Percentiles rank a stretch among this genome's conserved stretches.
Evolutionary conservation across 2,329 filamentous ascomycete genomes (phyloP).

Genomic region (Graphiopsis chlorocephala): DNA sequence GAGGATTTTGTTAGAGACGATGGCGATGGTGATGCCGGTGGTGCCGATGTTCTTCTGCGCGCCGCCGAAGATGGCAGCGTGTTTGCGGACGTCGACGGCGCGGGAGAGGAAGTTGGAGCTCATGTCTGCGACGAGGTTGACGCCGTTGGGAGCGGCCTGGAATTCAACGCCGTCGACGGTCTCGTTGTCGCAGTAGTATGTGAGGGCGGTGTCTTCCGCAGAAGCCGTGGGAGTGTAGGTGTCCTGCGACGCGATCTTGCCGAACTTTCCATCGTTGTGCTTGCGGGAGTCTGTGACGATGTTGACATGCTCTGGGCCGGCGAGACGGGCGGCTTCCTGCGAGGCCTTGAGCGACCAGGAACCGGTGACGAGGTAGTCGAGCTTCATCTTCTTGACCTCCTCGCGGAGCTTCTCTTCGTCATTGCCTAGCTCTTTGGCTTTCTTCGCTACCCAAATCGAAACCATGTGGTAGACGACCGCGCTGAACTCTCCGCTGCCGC

Average conservation of each 20-base stretch:
- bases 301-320: conserved; percentile 79
- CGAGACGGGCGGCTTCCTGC: conserved; percentile 73
- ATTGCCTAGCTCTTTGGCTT: conserved; percentile 57
- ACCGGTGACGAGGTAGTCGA: conserved; percentile 90
- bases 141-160: conserved; percentile 65
- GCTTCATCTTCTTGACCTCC: conserved; percentile 67
- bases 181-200: conserved; percentile 93
- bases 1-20: conserved; percentile 78
- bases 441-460: conserved; percentile 72
- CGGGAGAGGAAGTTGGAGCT: conserved; percentile 88
- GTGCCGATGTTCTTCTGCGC: conserved; percentile 92
- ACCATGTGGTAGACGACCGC: conserved; percentile 82
- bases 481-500: conserved; percentile 82
- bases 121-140: conserved; percentile 86
- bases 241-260: conserved; percentile 72
- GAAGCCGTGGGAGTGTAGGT: conserved; percentile 70
- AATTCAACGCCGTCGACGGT: conserved; percentile 94
- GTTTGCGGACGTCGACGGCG: conserved; percentile 73
- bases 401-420: conserved; percentile 60
- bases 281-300: conserved; percentile 65
- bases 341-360: conserved; percentile 87
- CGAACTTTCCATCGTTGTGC: conserved; percentile 76
- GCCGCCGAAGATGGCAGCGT: conserved; percentile 80
- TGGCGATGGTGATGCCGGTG: conserved; percentile 80
- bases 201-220: conserved; percentile 61